Percentiles rank a stretch among this genome's conserved stretches.
phyloP scores from a whole-genome alignment of 169 alveolate genomes.

The Miamiensis avidus region DNA sequence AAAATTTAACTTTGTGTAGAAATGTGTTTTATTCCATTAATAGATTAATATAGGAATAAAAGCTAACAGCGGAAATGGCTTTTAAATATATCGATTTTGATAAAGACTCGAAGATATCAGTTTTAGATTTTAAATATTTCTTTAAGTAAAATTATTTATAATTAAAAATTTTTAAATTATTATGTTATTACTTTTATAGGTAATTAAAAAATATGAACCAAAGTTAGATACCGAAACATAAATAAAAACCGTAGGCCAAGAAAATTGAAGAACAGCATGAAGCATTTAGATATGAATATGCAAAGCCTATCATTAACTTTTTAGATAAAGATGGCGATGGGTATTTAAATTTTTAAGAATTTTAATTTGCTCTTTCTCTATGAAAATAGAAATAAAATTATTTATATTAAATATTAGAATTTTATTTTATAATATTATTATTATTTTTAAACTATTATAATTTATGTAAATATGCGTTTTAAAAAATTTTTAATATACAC shows the following conservation, averaged over 20 bases:
- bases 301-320: not conserved
- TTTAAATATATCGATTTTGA: not conserved
- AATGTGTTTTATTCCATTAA: not conserved
- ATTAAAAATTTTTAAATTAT: no score
- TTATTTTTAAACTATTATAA: no score
- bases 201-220: not conserved
- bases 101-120: not conserved
- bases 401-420: no score
- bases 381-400: no score
- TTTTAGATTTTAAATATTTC: not conserved
- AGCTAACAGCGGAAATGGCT: not conserved
- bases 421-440: no score
- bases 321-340: not conserved
- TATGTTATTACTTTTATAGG: not conserved
- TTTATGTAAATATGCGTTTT: no score
- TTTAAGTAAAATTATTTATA: not conserved
- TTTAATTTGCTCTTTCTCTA: not conserved
- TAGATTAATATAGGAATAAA: not conserved
- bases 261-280: not conserved
- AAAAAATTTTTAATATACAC: no score
- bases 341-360: not conserved
- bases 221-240: not conserved
- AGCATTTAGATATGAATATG: not conserved
- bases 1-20: not conserved
- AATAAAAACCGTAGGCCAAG: no score